Percentiles rank a stretch among this genome's conserved stretches.
Evolutionary conservation across 805 yeast genomes (phyloP).

Genomic region (Saccharomycopsis selenospora): DNA sequence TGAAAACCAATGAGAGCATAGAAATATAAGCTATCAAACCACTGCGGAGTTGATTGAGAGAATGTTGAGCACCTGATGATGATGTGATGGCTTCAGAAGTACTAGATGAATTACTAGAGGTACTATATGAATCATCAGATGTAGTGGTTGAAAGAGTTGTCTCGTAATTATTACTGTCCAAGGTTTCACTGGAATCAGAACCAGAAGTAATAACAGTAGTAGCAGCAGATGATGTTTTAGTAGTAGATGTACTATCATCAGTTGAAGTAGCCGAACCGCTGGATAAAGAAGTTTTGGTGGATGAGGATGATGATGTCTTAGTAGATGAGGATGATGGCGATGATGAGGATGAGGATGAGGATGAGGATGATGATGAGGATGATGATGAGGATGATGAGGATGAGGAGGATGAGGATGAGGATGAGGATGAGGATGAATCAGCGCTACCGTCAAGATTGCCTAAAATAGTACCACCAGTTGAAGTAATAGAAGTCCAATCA

Average conservation of each 20-base stretch:
- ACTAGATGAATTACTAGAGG: background rate
- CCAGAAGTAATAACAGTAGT: conserved; percentile 7
- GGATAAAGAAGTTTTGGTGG: conserved; percentile 16
- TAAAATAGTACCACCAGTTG: conserved; percentile 25
- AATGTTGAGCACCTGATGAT: background rate
- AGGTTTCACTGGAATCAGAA: background rate
- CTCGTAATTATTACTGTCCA: background rate
- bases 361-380: background rate
- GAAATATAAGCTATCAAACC: background rate
- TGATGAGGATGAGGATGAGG: background rate
- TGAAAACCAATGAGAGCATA: too few relatives aligned
- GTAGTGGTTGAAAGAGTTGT: background rate
- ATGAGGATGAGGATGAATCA: conserved; percentile 20
- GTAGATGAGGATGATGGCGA: conserved; percentile 2
- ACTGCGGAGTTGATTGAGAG: background rate
- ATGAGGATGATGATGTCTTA: conserved; percentile 2
- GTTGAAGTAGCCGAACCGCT: conserved; percentile 17
- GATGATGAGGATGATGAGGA: conserved; percentile 29
- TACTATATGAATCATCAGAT: background rate
- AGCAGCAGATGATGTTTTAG: conserved; percentile 22
- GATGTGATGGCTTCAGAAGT: background rate
- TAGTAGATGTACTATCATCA: conserved; percentile 19
- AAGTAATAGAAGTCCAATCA: conserved; percentile 36
- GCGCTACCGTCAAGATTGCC: conserved; percentile 12
- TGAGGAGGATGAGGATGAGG: conserved; percentile 21